Percentiles rank a stretch among this genome's conserved stretches.
phyloP scores from a whole-genome alignment of 2,329 filamentous ascomycete genomes.

The Massarina eburnea region DNA sequence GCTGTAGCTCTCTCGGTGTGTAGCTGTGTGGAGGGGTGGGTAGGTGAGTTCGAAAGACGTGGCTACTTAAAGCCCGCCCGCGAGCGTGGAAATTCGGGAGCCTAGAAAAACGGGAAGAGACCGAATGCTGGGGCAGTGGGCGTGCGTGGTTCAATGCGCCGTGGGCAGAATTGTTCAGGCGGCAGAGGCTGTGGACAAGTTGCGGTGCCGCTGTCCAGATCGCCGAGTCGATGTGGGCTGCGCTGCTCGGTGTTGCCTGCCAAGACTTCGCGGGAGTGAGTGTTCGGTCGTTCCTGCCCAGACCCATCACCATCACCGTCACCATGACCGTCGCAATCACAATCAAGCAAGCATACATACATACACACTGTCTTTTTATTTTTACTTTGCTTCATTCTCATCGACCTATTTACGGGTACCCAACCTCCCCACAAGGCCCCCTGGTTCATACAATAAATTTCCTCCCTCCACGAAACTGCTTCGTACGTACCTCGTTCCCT shows the following conservation, averaged over 20 bases:
- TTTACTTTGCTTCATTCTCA: constrained; percentile 34
- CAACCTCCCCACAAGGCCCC: constrained; percentile 30
- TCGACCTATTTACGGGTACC: constrained; percentile 31
- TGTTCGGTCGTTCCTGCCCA: constrained; percentile 26
- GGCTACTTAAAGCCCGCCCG: constrained; percentile 42
- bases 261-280: constrained; percentile 27
- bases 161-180: not conserved
- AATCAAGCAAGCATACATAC: not conserved
- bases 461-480: constrained; percentile 21
- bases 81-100: constrained; percentile 14
- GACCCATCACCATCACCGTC: not conserved
- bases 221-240: constrained; percentile 18
- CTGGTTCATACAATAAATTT: constrained; percentile 11
- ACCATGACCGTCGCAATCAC: not conserved
- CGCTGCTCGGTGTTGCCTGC: constrained; percentile 27
- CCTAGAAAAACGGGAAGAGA: not conserved
- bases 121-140: not conserved
- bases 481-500: constrained; percentile 15
- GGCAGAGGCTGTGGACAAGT: constrained; percentile 6
- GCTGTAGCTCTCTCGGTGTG: constrained; percentile 30
- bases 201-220: constrained; percentile 6
- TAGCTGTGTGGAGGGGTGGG: constrained; percentile 31
- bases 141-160: not conserved
- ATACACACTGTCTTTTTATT: constrained; percentile 11
- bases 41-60: constrained; percentile 33